Conservation (phyloP, 1,284 basidiomycete species). For the Heterobasidion annosum region DNA sequence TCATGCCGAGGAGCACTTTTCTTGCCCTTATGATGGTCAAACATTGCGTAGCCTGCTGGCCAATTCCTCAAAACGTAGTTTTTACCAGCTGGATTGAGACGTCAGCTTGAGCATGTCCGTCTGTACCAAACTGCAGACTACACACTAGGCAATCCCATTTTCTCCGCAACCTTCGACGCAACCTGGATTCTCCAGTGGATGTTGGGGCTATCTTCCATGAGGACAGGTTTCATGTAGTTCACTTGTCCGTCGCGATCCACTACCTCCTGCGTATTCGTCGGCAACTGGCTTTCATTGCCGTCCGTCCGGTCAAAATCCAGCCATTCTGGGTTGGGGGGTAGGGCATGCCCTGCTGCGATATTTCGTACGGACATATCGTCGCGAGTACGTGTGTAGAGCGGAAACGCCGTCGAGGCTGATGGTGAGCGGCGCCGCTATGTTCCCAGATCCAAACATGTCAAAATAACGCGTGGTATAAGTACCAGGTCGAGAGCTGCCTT, state of each 20-base stretch:
- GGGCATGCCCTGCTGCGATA: slow-evolving; percentile 12
- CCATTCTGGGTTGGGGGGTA: slow-evolving; percentile 45
- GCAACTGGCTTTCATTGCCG: slow-evolving; percentile 44
- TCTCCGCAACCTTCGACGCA: slow-evolving; percentile 46
- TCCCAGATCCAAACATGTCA: not conserved
- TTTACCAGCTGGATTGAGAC: slow-evolving; percentile 30
- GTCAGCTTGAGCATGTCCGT: not conserved
- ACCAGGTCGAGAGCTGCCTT: not conserved
- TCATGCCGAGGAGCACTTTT: slow-evolving; percentile 52
- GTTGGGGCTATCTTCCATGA: slow-evolving; percentile 35
- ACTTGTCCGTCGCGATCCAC: slow-evolving; percentile 54
- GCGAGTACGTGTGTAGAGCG: too few relatives aligned
- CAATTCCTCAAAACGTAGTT: slow-evolving; percentile 55
- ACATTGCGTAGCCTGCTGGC: slow-evolving; percentile 64
- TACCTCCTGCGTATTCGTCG: slow-evolving; percentile 39
- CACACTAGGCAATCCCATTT: slow-evolving; percentile 40
- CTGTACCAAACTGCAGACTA: slow-evolving; percentile 6
- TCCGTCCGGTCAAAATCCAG: slow-evolving; percentile 55
- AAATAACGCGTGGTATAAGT: not conserved
- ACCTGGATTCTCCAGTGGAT: slow-evolving; percentile 55
- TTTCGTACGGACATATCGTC: slow-evolving; percentile 26
- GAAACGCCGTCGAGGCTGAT: not conserved
- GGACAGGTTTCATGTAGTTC: slow-evolving; percentile 55
- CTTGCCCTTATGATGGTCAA: slow-evolving; percentile 64
- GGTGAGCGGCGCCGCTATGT: not conserved